Evolutionary conservation across 768 basidiomycete species (phyloP).

Genomic region (Xerocomus potaroensis): DNA sequence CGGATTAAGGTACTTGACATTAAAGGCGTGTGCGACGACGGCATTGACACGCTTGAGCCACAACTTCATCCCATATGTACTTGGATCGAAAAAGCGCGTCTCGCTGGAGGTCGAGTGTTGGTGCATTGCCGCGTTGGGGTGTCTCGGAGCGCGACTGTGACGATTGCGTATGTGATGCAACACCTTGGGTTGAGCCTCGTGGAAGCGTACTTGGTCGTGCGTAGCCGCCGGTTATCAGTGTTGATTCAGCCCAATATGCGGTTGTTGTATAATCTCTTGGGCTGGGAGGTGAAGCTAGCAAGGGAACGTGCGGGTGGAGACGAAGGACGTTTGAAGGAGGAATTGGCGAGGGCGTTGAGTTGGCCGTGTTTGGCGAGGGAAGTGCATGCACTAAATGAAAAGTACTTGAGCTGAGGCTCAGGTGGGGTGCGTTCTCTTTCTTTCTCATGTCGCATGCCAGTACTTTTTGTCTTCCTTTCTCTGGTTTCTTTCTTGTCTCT

Average conservation of each 20-base stretch:
- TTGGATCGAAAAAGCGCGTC: constrained; percentile 87
- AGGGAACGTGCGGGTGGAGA: constrained; percentile 58
- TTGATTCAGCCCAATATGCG: constrained; percentile 95
- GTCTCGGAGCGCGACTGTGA: constrained; percentile 88
- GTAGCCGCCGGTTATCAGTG: constrained; percentile 84
- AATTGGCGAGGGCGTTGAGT: constrained; percentile 63
- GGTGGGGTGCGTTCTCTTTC: background rate
- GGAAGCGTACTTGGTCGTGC: constrained; percentile 90
- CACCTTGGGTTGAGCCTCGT: constrained; percentile 80
- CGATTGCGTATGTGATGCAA: constrained; percentile 98
- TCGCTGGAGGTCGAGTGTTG: constrained; percentile 81
- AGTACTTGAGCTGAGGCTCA: constrained; percentile 61
- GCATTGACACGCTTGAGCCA: constrained; percentile 90
- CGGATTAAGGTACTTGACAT: constrained; percentile 89
- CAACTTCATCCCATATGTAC: constrained; percentile 85
- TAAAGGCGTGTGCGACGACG: constrained; percentile 92
- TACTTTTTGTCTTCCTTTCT: background rate
- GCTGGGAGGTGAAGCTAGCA: constrained; percentile 95
- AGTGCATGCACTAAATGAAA: constrained; percentile 82
- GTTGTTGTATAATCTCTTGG: constrained; percentile 90
- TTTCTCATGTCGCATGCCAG: background rate
- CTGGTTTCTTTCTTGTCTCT: too few relatives aligned
- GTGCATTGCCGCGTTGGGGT: constrained; percentile 99
- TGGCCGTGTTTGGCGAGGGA: constrained; percentile 87
- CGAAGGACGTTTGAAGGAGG: constrained; percentile 46